These are phyloP conservation scores for Clitopilus hobsonii DNA, from an alignment of 768 basidiomycete genomes.

Conservation along the genomic window DNA sequence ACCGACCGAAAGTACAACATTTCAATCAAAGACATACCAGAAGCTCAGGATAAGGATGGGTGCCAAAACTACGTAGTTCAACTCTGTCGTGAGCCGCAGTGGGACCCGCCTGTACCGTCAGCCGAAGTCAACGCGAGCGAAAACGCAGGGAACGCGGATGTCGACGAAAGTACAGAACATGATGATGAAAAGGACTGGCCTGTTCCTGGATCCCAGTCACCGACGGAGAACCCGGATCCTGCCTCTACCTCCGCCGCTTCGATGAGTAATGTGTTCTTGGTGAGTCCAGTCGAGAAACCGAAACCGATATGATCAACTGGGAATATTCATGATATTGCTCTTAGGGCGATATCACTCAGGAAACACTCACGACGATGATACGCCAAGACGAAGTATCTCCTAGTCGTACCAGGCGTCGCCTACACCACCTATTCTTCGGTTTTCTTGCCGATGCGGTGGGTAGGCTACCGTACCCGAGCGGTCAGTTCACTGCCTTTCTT, in stretches of 20 bases:
- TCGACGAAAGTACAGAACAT: not conserved
- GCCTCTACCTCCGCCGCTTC: no score
- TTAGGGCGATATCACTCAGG: slow-evolving; percentile 69
- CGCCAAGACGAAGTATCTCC: slow-evolving; percentile 66
- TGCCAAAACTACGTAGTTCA: slow-evolving; percentile 41
- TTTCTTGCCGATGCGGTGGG: slow-evolving; percentile 34
- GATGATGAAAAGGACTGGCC: not conserved
- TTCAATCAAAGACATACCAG: slow-evolving; percentile 50
- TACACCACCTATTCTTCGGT: slow-evolving; percentile 41
- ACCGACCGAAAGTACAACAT: slow-evolving; percentile 49
- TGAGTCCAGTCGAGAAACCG: no score
- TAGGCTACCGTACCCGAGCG: slow-evolving; percentile 55
- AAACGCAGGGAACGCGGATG: not conserved
- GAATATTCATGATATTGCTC: no score
- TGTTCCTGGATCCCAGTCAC: not conserved
- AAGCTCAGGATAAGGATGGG: slow-evolving; percentile 42
- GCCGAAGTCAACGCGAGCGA: not conserved
- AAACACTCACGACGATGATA: slow-evolving; percentile 70
- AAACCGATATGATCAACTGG: no score
- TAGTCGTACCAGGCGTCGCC: slow-evolving; percentile 51
- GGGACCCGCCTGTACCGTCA: not conserved
- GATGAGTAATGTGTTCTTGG: no score
- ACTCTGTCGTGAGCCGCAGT: slow-evolving; percentile 49
- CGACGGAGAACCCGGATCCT: not conserved
- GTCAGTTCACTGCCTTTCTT: slow-evolving; percentile 28